Percentiles rank a stretch among this genome's conserved stretches.
These are phyloP conservation scores for Gossypium herbaceum DNA, from an alignment of 345 rosid species.

Conservation along the genomic window DNA sequence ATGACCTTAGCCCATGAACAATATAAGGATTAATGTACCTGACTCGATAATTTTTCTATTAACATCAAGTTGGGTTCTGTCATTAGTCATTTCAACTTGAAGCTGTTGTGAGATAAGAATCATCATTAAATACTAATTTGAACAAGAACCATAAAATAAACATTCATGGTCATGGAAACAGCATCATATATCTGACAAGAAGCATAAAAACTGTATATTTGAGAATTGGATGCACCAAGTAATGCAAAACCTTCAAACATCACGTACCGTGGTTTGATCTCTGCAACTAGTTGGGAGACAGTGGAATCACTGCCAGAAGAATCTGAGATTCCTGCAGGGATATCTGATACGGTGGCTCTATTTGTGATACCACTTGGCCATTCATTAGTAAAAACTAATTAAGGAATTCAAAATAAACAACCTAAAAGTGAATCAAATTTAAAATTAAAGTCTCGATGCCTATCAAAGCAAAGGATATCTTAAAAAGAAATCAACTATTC, in stretches of 20 bases:
- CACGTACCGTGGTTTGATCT: conserved; percentile 85
- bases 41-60: background rate
- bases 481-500: conserved; percentile 69
- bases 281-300: conserved; percentile 68
- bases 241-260: conserved; percentile 13
- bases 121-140: conserved; percentile 1
- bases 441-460: background rate
- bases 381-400: conserved; percentile 62
- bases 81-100: background rate
- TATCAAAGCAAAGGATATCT: conserved; percentile 66
- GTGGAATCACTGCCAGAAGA: conserved; percentile 47
- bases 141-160: background rate
- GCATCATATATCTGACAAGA: background rate
- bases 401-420: conserved; percentile 38
- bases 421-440: background rate
- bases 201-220: background rate
- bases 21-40: background rate
- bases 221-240: background rate
- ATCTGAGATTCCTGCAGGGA: conserved; percentile 53
- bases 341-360: conserved; percentile 48
- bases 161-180: background rate
- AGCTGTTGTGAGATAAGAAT: background rate
- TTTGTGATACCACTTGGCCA: conserved; percentile 83
- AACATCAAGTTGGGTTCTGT: background rate
- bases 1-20: background rate